phyloP scores from a whole-genome alignment of 495 filamentous ascomycete species.

The Penicillium pancosmium region DNA sequence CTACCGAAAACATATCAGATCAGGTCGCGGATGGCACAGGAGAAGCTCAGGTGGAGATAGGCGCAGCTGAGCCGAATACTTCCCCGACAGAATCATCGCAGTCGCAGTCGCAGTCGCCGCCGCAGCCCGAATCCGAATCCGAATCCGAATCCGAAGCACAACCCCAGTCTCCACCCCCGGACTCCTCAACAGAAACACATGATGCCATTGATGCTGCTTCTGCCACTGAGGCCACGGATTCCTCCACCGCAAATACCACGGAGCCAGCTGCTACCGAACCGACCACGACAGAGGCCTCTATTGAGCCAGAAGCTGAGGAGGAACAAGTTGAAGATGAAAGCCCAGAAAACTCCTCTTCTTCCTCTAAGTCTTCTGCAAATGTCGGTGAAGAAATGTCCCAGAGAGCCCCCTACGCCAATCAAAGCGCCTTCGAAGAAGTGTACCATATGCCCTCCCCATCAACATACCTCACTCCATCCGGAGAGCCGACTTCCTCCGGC shows the following conservation, averaged over 20 bases:
- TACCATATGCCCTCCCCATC: constrained; percentile 60
- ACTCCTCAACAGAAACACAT: constrained; percentile 4
- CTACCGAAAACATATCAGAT: constrained; percentile 25
- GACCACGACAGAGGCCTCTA: constrained; percentile 16
- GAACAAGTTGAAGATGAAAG: constrained; percentile 22
- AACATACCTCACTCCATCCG: constrained; percentile 34
- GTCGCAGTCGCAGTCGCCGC: constrained; percentile 6
- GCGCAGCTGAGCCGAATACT: constrained; percentile 14
- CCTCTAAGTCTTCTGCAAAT: constrained; percentile 26
- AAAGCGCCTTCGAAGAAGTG: constrained; percentile 66
- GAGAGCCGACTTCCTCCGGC: constrained; percentile 39
- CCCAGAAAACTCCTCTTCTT: constrained; percentile 19
- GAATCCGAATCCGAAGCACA: neutral
- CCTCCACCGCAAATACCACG: constrained; percentile 2
- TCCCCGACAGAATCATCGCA: constrained; percentile 17
- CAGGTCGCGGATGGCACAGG: constrained; percentile 19
- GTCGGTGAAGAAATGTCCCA: constrained; percentile 36
- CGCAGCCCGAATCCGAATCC: neutral
- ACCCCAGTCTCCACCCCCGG: neutral
- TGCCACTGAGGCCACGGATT: neutral
- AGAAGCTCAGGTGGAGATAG: constrained; percentile 22
- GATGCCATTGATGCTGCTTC: neutral
- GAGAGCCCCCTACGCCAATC: constrained; percentile 21
- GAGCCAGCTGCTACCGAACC: constrained; percentile 21
- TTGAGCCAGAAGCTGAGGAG: constrained; percentile 27